phyloP scores from a whole-genome alignment of 495 filamentous ascomycete genomes.

The Penicillium parvum region DNA sequence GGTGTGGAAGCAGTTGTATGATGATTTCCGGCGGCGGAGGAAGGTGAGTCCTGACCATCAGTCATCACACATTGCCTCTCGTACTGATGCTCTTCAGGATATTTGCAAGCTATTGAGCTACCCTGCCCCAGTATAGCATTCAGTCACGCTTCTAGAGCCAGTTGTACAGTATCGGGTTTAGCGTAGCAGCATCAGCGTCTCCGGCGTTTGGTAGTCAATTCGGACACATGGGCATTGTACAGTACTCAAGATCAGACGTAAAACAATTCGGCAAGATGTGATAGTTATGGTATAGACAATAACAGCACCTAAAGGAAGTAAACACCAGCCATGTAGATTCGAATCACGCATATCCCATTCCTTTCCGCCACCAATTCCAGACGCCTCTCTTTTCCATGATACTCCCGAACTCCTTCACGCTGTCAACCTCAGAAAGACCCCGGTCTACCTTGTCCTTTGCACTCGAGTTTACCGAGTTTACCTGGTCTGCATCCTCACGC shows the following conservation, averaged over 20 bases:
- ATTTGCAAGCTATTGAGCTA: slow-evolving; percentile 47
- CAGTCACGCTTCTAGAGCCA: not conserved
- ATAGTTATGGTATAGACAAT: too few species aligned
- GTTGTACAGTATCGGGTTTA: slow-evolving; percentile 9
- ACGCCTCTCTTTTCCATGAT: slow-evolving; percentile 39
- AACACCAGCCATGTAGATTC: not conserved
- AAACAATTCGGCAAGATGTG: too few species aligned
- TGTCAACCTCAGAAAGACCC: slow-evolving; percentile 35
- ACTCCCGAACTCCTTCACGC: slow-evolving; percentile 45
- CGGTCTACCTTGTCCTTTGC: not conserved
- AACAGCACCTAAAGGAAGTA: too few species aligned
- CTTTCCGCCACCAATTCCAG: slow-evolving; percentile 46
- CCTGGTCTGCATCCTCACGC: slow-evolving; percentile 2
- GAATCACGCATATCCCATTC: slow-evolving; percentile 44
- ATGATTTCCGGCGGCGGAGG: slow-evolving; percentile 59
- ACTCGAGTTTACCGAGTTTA: not conserved
- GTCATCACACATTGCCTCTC: not conserved
- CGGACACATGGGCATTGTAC: too few species aligned
- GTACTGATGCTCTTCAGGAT: slow-evolving; percentile 28
- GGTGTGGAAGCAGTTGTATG: slow-evolving; percentile 68
- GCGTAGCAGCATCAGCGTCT: not conserved
- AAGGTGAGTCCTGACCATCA: slow-evolving; percentile 42
- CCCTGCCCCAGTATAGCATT: slow-evolving; percentile 39
- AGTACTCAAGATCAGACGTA: too few species aligned
- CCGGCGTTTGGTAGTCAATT: too few species aligned